Conservation (phyloP, 805 yeast species). For the Cyberlindnera maritima region DNA sequence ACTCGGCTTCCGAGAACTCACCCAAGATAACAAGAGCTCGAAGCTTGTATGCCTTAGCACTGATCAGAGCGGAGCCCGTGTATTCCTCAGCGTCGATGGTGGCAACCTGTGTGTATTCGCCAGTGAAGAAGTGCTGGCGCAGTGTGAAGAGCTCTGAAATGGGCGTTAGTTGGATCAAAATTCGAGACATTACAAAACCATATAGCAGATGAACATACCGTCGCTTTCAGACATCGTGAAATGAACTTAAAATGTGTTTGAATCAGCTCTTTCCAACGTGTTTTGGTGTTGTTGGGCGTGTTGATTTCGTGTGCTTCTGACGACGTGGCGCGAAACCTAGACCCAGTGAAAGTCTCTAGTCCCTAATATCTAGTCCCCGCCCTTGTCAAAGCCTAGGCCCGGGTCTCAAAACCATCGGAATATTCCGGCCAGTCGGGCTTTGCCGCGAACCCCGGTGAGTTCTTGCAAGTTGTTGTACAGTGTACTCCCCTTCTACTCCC, state of each 20-base stretch:
- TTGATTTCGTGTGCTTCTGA: constrained; percentile 3
- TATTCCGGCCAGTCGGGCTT: too few relatives aligned
- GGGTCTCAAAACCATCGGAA: too few relatives aligned
- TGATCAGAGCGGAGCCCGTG: constrained; percentile 31
- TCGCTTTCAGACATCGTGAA: constrained; percentile 11
- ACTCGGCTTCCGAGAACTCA: constrained; percentile 20
- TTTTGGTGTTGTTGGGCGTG: background rate
- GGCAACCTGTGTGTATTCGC: constrained; percentile 47
- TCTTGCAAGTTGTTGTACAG: too few relatives aligned
- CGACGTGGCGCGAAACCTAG: too few relatives aligned
- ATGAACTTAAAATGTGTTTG: background rate
- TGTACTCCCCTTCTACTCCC: too few relatives aligned
- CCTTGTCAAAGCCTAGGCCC: too few relatives aligned
- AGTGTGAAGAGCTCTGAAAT: constrained; percentile 47
- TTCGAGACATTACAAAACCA: too few relatives aligned
- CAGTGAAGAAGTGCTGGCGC: constrained; percentile 60
- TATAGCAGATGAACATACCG: constrained; percentile 9
- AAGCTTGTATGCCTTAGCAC: constrained; percentile 32
- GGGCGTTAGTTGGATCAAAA: constrained; percentile 15
- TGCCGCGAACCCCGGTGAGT: too few relatives aligned
- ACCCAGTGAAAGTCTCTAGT: too few relatives aligned
- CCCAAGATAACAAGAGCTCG: constrained; percentile 33
- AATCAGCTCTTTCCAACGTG: background rate
- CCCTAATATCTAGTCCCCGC: too few relatives aligned
- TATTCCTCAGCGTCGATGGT: constrained; percentile 37